phyloP scores from a whole-genome alignment of 202 grass and related monocot species.

The Setaria viridis region DNA sequence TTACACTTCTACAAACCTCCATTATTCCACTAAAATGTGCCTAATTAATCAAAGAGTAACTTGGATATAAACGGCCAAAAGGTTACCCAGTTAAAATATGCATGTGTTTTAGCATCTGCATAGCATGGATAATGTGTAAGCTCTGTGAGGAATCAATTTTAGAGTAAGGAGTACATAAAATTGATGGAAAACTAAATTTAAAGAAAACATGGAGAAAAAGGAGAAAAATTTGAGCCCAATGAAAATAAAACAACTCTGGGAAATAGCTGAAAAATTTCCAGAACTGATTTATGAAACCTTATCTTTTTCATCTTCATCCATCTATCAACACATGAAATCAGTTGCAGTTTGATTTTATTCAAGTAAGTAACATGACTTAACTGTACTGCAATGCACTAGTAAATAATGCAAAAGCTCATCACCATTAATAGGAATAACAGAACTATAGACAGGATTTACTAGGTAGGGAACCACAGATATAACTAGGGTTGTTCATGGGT shows the following conservation, averaged over 20 bases:
- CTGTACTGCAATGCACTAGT: background rate
- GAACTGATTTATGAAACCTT: background rate
- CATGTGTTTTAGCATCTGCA: background rate
- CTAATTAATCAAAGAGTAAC: background rate
- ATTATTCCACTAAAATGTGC: background rate
- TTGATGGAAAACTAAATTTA: background rate
- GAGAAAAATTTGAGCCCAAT: background rate
- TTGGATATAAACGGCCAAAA: background rate
- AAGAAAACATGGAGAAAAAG: background rate
- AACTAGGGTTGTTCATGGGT: no score
- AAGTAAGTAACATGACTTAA: background rate
- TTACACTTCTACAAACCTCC: background rate
- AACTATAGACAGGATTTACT: background rate
- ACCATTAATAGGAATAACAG: slow-evolving; percentile 3
- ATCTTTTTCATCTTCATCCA: background rate
- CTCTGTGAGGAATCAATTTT: background rate
- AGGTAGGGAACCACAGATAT: background rate
- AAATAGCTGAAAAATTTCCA: slow-evolving; percentile 8
- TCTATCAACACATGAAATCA: background rate
- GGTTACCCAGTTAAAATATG: background rate
- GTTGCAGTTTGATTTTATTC: slow-evolving; percentile 11
- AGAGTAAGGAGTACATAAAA: background rate
- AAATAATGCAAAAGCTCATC: background rate
- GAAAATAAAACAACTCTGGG: background rate
- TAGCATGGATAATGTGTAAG: background rate